phyloP scores from a whole-genome alignment of 768 basidiomycete genomes.

The Hebeloma cylindrosporum region DNA sequence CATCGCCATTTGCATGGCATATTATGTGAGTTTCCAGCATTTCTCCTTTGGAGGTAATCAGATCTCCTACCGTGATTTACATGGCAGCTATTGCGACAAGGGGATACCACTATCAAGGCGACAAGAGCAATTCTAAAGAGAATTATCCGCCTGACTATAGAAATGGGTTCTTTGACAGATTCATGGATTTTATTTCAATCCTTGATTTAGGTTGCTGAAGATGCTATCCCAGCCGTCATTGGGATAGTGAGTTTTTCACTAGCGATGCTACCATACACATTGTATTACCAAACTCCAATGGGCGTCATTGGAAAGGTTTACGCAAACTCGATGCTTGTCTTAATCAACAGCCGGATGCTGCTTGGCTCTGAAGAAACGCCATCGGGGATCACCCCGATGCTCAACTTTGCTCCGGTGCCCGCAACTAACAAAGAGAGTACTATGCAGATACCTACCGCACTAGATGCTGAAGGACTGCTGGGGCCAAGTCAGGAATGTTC shows the following conservation, averaged over 20 bases:
- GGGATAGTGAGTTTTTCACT: conserved; percentile 10
- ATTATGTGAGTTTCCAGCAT: conserved; percentile 9
- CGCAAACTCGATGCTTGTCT: conserved; percentile 17
- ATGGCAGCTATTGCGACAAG: conserved; percentile 5
- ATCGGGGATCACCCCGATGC: too few relatives aligned
- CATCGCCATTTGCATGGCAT: conserved; percentile 18
- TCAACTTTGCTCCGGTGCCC: too few relatives aligned
- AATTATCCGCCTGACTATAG: conserved; percentile 11
- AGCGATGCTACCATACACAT: conserved; percentile 9
- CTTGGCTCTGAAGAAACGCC: conserved; percentile 1
- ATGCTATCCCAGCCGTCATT: conserved; percentile 6
- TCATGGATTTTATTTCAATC: background rate
- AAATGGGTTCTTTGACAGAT: conserved; percentile 13
- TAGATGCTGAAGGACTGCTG: too few relatives aligned
- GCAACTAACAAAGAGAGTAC: too few relatives aligned
- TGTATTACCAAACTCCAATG: conserved; percentile 12
- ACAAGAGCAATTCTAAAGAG: conserved; percentile 8
- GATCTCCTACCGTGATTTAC: background rate
- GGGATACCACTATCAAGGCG: conserved; percentile 7
- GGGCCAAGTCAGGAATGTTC: too few relatives aligned
- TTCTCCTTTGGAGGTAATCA: background rate
- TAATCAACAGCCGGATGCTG: conserved; percentile 13
- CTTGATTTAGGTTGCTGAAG: background rate
- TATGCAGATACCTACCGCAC: too few relatives aligned
- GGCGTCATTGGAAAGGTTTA: conserved; percentile 13